Evolutionary conservation across 306 rosid genomes (phyloP), one percentile per base, ranked within the genome.

Genomic region (Ziziphus jujuba): DNA sequence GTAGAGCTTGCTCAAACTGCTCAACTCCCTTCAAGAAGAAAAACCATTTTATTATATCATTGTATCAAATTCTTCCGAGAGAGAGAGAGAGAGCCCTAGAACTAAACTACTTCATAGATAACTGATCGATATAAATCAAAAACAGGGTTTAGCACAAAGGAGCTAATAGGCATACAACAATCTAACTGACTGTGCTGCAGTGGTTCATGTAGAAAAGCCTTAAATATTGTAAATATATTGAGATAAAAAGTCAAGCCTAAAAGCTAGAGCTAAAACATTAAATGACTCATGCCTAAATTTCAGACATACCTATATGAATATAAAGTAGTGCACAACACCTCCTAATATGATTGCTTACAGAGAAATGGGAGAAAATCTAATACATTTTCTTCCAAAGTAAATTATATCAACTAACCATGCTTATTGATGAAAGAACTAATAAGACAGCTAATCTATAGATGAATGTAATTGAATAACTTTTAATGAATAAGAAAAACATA

Each of bases 1-100:
- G 82, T 70, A 90, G 75, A 51, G 96, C 98, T 84, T 78, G 87
- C 62, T 67, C 89, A 81, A 89, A 90, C 63, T 77, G 88, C 71
- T 92, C 98, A 58, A 90, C 79, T 79, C 97, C 98, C 98, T 92
- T 81, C 56, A 72, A 17, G 64, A 31, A 69, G 61, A 85, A 74
- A 77, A 59, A 54, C 73, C 79, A 31, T 31, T 63, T 20, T 44
- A 64, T 48, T 53, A 58, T 19, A 47, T 34, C 48, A 63, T 15
- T 28, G 49, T 56, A 34, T 69, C 34, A 45, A 13, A 28, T n/a
- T n/a, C n/a, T n/a, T n/a, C n/a, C n/a, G n/a, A n/a, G n/a, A n/a
- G n/a, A n/a, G n/a, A n/a, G n/a, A n/a, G n/a, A n/a, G n/a, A n/a
- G n/a, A n/a, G n/a, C n/a, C n/a, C n/a, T n/a, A n/a, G 40, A 9